These are phyloP conservation scores for Acacia pycnantha DNA, from an alignment of 331 rosid genomes.

Conservation along the genomic window DNA sequence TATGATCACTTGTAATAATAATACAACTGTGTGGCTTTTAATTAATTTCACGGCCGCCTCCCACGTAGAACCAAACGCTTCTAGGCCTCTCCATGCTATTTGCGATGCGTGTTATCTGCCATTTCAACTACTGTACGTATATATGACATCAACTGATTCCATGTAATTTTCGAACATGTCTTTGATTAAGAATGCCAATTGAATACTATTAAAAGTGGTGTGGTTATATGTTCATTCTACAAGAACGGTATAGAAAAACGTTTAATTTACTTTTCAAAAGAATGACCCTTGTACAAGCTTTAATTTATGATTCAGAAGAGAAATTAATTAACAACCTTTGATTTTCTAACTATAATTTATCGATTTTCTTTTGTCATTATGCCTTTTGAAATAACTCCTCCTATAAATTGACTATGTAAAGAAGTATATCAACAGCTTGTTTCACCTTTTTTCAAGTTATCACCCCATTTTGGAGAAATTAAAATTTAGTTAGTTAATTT, in stretches of 20 bases:
- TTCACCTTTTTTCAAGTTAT: not conserved
- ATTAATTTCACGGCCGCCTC: not conserved
- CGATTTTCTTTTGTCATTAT: too few species aligned
- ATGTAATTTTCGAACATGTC: not conserved
- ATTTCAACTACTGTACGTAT: not conserved
- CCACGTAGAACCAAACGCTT: not conserved
- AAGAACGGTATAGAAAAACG: not conserved
- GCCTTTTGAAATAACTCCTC: too few species aligned
- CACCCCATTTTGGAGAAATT: not conserved
- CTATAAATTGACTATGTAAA: too few species aligned
- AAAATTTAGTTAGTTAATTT: not conserved
- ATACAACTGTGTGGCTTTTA: not conserved
- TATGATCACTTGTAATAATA: not conserved
- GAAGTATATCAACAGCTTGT: not conserved
- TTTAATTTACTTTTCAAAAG: too few species aligned
- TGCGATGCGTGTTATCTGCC: not conserved
- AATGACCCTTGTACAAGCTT: not conserved
- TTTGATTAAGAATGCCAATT: not conserved
- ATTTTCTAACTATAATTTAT: too few species aligned
- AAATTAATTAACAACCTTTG: too few species aligned
- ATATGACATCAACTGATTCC: not conserved
- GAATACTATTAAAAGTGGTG: too few species aligned
- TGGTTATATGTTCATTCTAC: not conserved
- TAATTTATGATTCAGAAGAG: not conserved
- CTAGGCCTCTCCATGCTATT: not conserved